A percentile compares a stretch with the other conserved stretches of the same genome.
These are phyloP conservation scores for Pontederia paniculata DNA, from an alignment of 176 grass and related monocot species.

Conservation along the genomic window DNA sequence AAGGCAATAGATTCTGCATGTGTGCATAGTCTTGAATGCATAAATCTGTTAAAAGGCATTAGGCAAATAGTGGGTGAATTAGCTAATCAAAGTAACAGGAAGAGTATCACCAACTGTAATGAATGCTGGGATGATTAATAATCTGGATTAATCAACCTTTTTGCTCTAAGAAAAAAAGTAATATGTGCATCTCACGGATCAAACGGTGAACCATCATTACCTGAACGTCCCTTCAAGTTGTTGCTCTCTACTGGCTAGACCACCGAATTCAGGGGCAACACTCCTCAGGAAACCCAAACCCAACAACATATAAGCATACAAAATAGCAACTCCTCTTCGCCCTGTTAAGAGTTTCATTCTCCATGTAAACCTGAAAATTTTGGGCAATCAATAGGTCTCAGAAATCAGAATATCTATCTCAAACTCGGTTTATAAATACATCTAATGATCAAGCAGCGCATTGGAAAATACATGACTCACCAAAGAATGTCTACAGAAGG, in stretches of 20 bases:
- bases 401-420: background rate
- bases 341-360: slow-evolving; percentile 97
- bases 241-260: slow-evolving; percentile 86
- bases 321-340: slow-evolving; percentile 84
- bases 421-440: slow-evolving; percentile 9
- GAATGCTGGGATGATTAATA: too few relatives aligned
- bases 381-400: background rate
- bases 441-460: slow-evolving; percentile 1
- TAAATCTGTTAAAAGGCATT: slow-evolving; percentile 46
- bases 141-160: too few relatives aligned
- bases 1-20: slow-evolving; percentile 99
- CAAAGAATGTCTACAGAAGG: slow-evolving; percentile 95
- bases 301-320: slow-evolving; percentile 93
- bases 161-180: too few relatives aligned
- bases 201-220: slow-evolving; percentile 34
- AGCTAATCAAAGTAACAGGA: background rate
- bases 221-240: slow-evolving; percentile 95
- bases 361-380: slow-evolving; percentile 93
- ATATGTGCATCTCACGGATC: background rate
- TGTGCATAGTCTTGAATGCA: slow-evolving; percentile 85
- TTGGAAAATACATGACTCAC: slow-evolving; percentile 34
- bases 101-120: background rate
- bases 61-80: background rate
- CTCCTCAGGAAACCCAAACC: slow-evolving; percentile 93
- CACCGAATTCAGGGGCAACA: slow-evolving; percentile 81